phyloP scores from a whole-genome alignment of 148 eudicot genomes.

The Spergularia marina region DNA sequence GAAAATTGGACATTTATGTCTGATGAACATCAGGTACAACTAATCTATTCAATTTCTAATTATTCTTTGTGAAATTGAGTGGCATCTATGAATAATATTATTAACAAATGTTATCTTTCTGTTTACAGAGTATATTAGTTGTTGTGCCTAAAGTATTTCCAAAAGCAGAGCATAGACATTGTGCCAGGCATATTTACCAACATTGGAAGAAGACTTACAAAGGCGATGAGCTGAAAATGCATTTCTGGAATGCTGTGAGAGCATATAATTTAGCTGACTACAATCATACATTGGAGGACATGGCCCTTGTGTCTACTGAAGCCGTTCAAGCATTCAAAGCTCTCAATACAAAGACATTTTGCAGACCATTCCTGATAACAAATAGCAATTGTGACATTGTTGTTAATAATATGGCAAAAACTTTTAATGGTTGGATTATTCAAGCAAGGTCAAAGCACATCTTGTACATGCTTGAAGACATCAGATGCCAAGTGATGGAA shows the following conservation, averaged over 20 bases:
- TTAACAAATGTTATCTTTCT: not conserved
- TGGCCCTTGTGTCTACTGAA: not conserved
- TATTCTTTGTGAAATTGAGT: not conserved
- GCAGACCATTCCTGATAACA: not conserved
- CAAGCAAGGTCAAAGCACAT: slow-evolving; percentile 12
- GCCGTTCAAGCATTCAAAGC: not conserved
- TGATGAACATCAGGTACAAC: not conserved
- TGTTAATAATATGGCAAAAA: not conserved
- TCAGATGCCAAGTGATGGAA: not conserved
- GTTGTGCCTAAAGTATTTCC: not conserved
- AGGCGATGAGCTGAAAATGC: not conserved
- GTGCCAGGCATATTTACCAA: slow-evolving; percentile 4
- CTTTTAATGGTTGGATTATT: not conserved
- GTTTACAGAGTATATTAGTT: not conserved
- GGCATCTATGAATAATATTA: too few species aligned
- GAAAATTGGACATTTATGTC: not conserved
- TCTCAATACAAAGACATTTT: not conserved
- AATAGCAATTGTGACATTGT: not conserved
- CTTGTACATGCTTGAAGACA: not conserved
- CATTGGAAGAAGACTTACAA: not conserved
- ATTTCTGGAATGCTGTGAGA: not conserved
- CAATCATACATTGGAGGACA: not conserved
- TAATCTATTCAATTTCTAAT: not conserved
- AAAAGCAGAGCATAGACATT: not conserved
- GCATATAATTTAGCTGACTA: not conserved